These are phyloP conservation scores for Basipetospora chlamydospora DNA, from an alignment of 2,329 filamentous ascomycete genomes.

Conservation along the genomic window DNA sequence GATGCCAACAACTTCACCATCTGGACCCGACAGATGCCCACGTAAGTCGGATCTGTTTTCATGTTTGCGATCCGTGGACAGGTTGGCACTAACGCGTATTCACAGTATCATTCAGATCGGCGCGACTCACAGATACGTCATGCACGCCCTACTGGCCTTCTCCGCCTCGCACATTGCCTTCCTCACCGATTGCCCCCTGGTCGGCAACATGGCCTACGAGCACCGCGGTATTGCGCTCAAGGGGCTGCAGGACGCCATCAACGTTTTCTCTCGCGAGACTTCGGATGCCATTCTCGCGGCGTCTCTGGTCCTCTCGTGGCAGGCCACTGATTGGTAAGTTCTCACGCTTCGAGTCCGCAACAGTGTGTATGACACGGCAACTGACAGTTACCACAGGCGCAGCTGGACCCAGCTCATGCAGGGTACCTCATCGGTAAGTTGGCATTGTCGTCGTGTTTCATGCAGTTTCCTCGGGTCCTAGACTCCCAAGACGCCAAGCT, in stretches of 20 bases:
- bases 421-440: constrained; percentile 70
- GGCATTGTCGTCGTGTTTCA: no score
- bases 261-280: constrained; percentile 68
- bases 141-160: constrained; percentile 83
- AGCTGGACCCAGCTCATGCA: constrained; percentile 89
- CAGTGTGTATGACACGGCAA: no score
- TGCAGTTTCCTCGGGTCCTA: neutral
- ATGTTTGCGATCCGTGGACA: neutral
- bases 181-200: constrained; percentile 71
- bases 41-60: constrained; percentile 58
- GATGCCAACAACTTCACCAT: constrained; percentile 74
- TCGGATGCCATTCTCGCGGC: constrained; percentile 86
- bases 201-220: constrained; percentile 77
- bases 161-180: constrained; percentile 92
- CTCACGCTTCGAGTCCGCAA: no score
- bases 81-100: constrained; percentile 6
- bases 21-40: constrained; percentile 86
- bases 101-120: constrained; percentile 68
- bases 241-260: constrained; percentile 77
- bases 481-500: neutral
- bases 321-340: constrained; percentile 91
- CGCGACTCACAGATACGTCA: constrained; percentile 71
- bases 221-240: constrained; percentile 76
- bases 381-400: constrained; percentile 41
- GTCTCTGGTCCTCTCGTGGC: constrained; percentile 87